These are phyloP conservation scores for Meira miltonrushii DNA, from an alignment of 1,284 basidiomycete species.

Conservation along the genomic window DNA sequence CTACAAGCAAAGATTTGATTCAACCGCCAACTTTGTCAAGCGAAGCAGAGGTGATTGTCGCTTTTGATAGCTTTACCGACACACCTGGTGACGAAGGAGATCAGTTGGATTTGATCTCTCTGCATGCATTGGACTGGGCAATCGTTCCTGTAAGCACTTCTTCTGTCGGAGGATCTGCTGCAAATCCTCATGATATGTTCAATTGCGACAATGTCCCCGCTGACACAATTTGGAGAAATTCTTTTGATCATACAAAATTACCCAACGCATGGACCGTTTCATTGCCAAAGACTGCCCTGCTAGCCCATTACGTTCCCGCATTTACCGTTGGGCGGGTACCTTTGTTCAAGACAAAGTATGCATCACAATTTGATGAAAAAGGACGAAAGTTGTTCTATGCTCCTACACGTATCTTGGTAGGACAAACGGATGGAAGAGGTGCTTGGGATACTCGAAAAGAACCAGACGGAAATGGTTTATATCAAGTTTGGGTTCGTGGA, in stretches of 20 bases:
- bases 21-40: conserved; percentile 4
- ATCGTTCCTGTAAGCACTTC: background rate
- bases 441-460: conserved; percentile 7
- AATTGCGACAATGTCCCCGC: conserved; percentile 2
- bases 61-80: conserved; percentile 2
- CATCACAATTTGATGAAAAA: conserved; percentile 12
- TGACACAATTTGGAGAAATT: conserved; percentile 7
- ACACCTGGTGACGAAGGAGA: background rate
- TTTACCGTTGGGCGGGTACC: background rate
- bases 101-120: conserved; percentile 4
- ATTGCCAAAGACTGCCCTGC: background rate
- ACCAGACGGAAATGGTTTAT: conserved; percentile 1
- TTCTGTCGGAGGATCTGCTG: background rate
- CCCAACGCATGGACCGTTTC: background rate
- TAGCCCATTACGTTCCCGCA: conserved; percentile 12
- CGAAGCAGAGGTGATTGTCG: conserved; percentile 13
- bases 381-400: conserved; percentile 11
- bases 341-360: conserved; percentile 6
- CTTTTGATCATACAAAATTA: conserved; percentile 13
- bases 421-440: background rate
- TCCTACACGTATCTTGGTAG: conserved; percentile 9
- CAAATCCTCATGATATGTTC: too few species aligned
- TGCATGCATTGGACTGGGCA: conserved; percentile 12
- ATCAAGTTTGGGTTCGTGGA: conserved; percentile 2
- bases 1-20: conserved; percentile 5